Percentiles rank a stretch among this genome's conserved stretches.
Conservation (phyloP, 192 early-diverging fungal genomes). For the Backusella sp. region DNA sequence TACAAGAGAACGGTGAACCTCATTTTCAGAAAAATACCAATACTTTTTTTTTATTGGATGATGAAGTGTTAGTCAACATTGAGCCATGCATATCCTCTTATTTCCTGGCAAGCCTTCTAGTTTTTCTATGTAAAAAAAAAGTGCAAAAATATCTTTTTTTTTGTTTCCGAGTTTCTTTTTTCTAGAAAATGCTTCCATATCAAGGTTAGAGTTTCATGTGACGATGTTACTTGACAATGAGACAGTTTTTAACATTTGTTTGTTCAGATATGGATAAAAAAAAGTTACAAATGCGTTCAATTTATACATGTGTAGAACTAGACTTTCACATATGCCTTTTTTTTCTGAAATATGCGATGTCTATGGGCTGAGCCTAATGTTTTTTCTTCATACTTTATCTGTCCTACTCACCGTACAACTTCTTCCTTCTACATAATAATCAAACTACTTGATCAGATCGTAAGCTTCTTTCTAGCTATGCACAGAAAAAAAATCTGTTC, state of each 20-base stretch:
- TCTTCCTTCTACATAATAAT: neutral
- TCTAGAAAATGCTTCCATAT: neutral
- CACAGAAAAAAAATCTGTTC: too few species aligned
- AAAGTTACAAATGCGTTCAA: neutral
- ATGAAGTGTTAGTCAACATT: neutral
- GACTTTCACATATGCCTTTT: neutral
- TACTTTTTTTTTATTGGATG: neutral
- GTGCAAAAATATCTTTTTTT: neutral
- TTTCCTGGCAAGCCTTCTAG: neutral
- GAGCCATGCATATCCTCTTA: neutral
- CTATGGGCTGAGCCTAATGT: neutral
- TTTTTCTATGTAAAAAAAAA: neutral
- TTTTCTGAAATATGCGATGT: neutral
- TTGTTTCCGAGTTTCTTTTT: neutral
- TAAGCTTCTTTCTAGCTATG: neutral
- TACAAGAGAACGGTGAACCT: neutral
- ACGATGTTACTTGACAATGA: neutral
- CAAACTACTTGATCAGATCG: neutral
- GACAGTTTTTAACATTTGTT: slow-evolving; percentile 1
- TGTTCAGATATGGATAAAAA: neutral
- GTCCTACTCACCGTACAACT: neutral
- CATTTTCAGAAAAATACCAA: neutral
- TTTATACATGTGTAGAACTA: neutral
- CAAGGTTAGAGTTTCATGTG: neutral
- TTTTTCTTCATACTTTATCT: neutral